Evolutionary conservation across 2,329 filamentous ascomycete species (phyloP).

Genomic region (Mycosphaerella arachidis): DNA sequence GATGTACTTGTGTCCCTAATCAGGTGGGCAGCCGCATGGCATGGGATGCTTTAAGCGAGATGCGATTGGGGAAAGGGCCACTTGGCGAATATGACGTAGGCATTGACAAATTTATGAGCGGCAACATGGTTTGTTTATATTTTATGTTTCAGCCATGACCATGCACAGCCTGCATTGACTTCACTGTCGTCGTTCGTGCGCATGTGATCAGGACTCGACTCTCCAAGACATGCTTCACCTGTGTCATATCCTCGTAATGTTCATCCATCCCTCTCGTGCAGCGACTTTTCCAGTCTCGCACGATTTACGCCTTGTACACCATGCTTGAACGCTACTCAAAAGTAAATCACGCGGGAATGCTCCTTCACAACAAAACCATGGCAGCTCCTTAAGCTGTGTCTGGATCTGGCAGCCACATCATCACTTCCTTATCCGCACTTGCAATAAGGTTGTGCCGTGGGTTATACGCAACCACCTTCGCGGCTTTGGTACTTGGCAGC

Average conservation of each 20-base stretch:
- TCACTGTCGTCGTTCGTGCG: not conserved
- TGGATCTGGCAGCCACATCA: constrained; percentile 35
- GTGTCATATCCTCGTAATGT: not conserved
- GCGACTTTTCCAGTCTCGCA: not conserved
- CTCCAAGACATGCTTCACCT: not conserved
- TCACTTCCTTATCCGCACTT: constrained; percentile 75
- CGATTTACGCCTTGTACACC: not conserved
- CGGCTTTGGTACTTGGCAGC: constrained; percentile 60
- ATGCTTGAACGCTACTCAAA: not conserved
- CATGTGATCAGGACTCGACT: not conserved
- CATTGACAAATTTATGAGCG: not conserved
- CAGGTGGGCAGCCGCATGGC: not conserved
- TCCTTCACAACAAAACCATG: not conserved
- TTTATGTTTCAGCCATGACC: not conserved
- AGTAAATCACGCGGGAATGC: not conserved
- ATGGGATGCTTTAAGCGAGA: not conserved
- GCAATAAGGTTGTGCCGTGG: constrained; percentile 89
- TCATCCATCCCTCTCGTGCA: not conserved
- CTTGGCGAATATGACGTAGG: not conserved
- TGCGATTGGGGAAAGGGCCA: not conserved
- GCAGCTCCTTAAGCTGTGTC: constrained; percentile 1
- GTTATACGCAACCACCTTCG: constrained; percentile 78
- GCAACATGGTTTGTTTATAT: not conserved
- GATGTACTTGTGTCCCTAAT: not conserved
- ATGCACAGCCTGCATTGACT: not conserved